Base-by-base conservation (phyloP, 257 asterid species). In the Craterostigma plantagineum region DNA sequence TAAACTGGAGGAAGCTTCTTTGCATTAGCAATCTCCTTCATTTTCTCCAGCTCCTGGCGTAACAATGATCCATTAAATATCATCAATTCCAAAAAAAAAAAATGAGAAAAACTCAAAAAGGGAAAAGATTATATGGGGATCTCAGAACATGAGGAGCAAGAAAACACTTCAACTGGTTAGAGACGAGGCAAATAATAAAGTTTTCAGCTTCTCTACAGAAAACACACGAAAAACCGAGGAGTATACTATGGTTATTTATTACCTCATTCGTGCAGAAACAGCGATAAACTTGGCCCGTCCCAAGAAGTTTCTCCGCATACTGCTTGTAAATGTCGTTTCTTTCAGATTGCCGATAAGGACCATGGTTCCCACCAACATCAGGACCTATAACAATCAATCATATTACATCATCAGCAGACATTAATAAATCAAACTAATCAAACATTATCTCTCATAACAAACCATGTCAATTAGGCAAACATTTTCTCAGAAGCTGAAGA, bases 261-360 rank as follows among this genome's bases (percentile, higher is more conserved):
- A 85, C 95, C 93, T 82, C 91, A 51, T 49, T 76, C 14, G 95
- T 62, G 66, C 97, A 87, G 67, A 87, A 87, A 70, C 95, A 87
- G 9, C 80, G 95, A 65, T 87, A 82, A 55, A 65, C 95, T 57
- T 82, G 86, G 42, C 93, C 85, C 9, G 77, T 63, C 38, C 70
- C 70, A 59, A 87, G 59, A 50, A 87, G 95, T 50, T 68, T 75
- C 36, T 79, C 83, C 1, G 95, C 95, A 69, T 66, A 63, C 35
- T 79, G 66, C 66, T 67, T 76, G 77, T 87, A 87, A 18, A 82
- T 81, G n/a, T 68, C 61, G 70, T 87, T 87, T 55, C 95, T 76
- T 61, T 87, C 95, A 10, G 95, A 87, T 53, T 87, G 95, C 54
- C 93, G 71, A 56, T 87, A 87, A 10, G 98, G 98, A 16, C 98